Percentiles rank a stretch among this genome's conserved stretches.
Conservation (phyloP, 441 rosid species). For the Brassica balearica region DNA sequence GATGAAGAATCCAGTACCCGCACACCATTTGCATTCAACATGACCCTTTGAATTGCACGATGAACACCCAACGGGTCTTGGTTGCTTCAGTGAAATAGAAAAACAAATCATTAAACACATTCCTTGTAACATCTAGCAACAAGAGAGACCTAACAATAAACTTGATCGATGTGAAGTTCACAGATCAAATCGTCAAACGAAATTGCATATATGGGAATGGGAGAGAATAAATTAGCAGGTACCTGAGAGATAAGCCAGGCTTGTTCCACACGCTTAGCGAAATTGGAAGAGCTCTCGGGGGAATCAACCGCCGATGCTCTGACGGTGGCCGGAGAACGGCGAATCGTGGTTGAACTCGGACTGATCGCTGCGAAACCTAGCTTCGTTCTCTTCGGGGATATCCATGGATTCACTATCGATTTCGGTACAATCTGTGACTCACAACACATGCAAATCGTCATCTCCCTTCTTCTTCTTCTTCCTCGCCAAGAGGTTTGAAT, state of each 20-base stretch:
- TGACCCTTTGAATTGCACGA: slow-evolving; percentile 75
- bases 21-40: slow-evolving; percentile 92
- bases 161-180: background rate
- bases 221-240: background rate
- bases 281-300: slow-evolving; percentile 71
- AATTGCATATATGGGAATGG: background rate
- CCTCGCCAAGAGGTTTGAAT: background rate
- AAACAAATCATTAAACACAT: background rate
- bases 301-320: slow-evolving; percentile 80
- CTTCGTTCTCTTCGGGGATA: slow-evolving; percentile 30
- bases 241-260: slow-evolving; percentile 94
- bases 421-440: slow-evolving; percentile 43
- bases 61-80: slow-evolving; percentile 75
- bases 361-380: slow-evolving; percentile 34
- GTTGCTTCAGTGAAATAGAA: slow-evolving; percentile 61
- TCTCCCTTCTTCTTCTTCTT: slow-evolving; percentile 20
- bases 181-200: background rate
- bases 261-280: slow-evolving; percentile 79
- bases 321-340: slow-evolving; percentile 28
- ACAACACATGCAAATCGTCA: slow-evolving; percentile 43
- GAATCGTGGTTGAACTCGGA: slow-evolving; percentile 10
- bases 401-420: slow-evolving; percentile 31
- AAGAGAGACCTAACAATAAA: background rate
- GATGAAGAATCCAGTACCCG: slow-evolving; percentile 92
- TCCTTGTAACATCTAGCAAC: background rate